phyloP scores from a whole-genome alignment of 169 alveolate genomes.

The Sarcocystis neurona region DNA sequence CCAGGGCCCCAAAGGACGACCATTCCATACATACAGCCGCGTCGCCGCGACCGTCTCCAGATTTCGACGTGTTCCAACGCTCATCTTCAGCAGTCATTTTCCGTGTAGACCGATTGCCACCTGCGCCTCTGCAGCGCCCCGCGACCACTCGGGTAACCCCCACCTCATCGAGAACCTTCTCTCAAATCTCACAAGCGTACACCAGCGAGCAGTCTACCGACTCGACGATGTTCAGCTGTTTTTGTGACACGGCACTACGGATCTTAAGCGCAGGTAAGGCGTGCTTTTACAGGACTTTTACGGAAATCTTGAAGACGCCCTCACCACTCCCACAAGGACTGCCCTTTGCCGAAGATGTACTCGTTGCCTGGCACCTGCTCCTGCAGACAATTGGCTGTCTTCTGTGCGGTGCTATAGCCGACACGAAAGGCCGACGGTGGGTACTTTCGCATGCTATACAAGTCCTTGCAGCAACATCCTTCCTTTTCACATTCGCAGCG shows the following conservation, averaged over 20 bases:
- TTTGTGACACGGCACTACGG: neutral
- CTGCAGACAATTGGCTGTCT: conserved; percentile 13
- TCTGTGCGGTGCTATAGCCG: neutral
- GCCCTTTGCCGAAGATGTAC: neutral
- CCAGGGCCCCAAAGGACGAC: neutral
- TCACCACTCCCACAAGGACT: neutral
- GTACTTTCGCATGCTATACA: neutral
- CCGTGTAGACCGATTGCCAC: no score
- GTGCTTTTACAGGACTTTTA: neutral
- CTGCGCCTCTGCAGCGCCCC: neutral
- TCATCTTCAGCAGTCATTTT: no score
- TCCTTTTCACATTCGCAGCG: neutral
- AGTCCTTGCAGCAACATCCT: no score
- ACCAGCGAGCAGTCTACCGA: neutral
- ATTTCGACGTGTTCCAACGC: neutral
- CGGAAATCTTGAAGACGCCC: neutral
- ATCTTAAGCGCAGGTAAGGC: no score
- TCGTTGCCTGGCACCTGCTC: conserved; percentile 17
- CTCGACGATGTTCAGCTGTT: neutral
- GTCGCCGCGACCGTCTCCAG: neutral
- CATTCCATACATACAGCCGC: neutral
- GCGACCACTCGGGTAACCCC: neutral
- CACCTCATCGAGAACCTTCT: neutral
- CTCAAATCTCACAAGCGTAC: neutral
- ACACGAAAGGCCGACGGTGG: conserved; percentile 17